phyloP scores from a whole-genome alignment of 2,329 filamentous ascomycete species.

The Raffaelea deltoideospora region DNA sequence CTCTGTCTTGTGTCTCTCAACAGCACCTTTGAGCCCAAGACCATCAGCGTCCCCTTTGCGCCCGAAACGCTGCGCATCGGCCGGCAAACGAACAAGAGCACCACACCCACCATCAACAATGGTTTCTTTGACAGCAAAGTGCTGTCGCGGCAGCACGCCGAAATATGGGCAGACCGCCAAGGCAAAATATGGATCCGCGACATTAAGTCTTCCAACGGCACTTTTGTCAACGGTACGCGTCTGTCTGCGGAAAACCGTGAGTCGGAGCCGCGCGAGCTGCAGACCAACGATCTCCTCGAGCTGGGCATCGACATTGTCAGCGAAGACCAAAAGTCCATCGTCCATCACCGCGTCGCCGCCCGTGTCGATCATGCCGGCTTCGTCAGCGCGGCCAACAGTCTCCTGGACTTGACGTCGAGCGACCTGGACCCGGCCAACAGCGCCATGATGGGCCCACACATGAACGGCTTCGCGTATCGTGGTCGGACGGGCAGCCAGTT shows the following conservation, averaged over 20 bases:
- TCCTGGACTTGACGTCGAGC: conserved; percentile 80
- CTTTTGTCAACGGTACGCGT: conserved; percentile 86
- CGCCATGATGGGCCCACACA: conserved; percentile 49
- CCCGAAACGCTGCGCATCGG: conserved; percentile 94
- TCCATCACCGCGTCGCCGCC: conserved; percentile 95
- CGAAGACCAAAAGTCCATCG: conserved; percentile 95
- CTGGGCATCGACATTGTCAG: conserved; percentile 97
- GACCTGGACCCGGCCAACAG: conserved; percentile 74
- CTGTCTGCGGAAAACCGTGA: conserved; percentile 90
- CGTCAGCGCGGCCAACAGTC: conserved; percentile 56
- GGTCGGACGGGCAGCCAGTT: conserved; percentile 54
- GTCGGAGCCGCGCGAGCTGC: conserved; percentile 86
- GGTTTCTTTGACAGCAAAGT: conserved; percentile 98
- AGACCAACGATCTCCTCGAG: conserved; percentile 82
- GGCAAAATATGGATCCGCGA: conserved; percentile 94
- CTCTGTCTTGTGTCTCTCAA: conserved; percentile 83
- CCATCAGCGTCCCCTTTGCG: conserved; percentile 80
- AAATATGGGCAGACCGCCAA: conserved; percentile 75
- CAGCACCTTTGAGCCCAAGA: conserved; percentile 92
- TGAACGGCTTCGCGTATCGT: conserved; percentile 52
- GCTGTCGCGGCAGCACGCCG: conserved; percentile 85
- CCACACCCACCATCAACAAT: conserved; percentile 76
- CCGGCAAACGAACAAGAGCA: conserved; percentile 93
- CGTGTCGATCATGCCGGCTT: conserved; percentile 93
- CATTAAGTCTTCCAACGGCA: conserved; percentile 96